Conservation (phyloP, 1,284 basidiomycete species). For the Rhodotorula sp. region DNA sequence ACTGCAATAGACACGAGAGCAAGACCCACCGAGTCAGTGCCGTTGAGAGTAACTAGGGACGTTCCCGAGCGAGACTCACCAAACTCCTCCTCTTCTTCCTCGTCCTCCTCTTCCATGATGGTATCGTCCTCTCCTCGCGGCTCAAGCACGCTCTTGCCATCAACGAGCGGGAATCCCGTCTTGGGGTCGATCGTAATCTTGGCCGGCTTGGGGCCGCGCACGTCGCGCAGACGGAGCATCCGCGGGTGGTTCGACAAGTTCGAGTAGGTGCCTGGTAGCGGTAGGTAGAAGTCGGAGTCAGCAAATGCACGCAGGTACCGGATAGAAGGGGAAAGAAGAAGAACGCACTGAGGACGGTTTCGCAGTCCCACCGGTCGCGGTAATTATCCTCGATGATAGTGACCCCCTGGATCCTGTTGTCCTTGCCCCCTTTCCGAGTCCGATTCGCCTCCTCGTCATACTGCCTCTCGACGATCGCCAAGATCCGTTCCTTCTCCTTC, state of each 20-base stretch:
- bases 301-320: not conserved
- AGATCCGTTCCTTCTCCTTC: slow-evolving; percentile 51
- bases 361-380: slow-evolving; percentile 85
- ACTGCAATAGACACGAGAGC: not conserved
- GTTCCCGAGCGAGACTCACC: slow-evolving; percentile 11
- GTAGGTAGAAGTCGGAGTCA: not conserved
- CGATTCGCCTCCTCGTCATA: slow-evolving; percentile 42
- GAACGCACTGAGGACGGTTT: slow-evolving; percentile 79
- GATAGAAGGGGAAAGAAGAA: not conserved
- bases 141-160: slow-evolving; percentile 36
- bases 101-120: slow-evolving; percentile 36
- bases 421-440: not conserved
- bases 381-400: slow-evolving; percentile 53
- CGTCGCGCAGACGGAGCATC: slow-evolving; percentile 66
- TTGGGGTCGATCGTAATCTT: slow-evolving; percentile 69
- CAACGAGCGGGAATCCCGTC: slow-evolving; percentile 68
- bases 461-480: slow-evolving; percentile 39
- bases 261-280: slow-evolving; percentile 74
- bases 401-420: slow-evolving; percentile 29
- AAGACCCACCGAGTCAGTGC: no score
- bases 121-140: slow-evolving; percentile 34
- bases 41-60: not conserved
- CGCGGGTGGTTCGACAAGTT: slow-evolving; percentile 93
- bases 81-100: slow-evolving; percentile 34
- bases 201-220: slow-evolving; percentile 43